phyloP scores from a whole-genome alignment of 1,284 basidiomycete genomes.

The Mycosarcoma mackinlayi region DNA sequence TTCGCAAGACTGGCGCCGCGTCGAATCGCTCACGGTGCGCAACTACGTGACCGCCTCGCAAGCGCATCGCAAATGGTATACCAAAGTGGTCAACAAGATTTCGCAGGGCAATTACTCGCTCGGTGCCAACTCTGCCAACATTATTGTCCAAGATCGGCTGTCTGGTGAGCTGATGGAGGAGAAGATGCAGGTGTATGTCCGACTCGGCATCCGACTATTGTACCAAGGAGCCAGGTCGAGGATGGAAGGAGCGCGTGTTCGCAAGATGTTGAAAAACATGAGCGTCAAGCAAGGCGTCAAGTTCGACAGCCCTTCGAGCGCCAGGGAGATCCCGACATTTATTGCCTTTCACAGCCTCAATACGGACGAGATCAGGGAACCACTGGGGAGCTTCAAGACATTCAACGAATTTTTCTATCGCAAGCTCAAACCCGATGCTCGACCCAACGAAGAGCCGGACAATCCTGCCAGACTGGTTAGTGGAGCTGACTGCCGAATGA shows the following conservation, averaged over 20 bases:
- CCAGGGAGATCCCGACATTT: conserved; percentile 84
- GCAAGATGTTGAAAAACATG: conserved; percentile 83
- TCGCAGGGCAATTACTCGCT: conserved; percentile 81
- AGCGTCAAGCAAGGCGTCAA: conserved; percentile 95
- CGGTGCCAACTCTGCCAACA: conserved; percentile 92
- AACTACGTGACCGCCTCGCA: conserved; percentile 95
- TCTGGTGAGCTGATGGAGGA: conserved; percentile 95
- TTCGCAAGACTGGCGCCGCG: conserved; percentile 87
- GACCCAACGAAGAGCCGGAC: conserved; percentile 79
- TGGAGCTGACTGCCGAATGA: conserved; percentile 91
- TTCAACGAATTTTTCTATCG: conserved; percentile 94
- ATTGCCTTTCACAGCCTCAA: conserved; percentile 90
- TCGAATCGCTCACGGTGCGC: conserved; percentile 78
- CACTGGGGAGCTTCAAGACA: conserved; percentile 83
- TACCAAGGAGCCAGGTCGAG: conserved; percentile 89
- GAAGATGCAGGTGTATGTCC: conserved; percentile 95
- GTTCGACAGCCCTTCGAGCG: conserved; percentile 87
- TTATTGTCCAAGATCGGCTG: conserved; percentile 74
- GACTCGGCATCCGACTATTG: conserved; percentile 87
- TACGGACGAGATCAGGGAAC: conserved; percentile 82
- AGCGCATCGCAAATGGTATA: conserved; percentile 96
- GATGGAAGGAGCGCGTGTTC: conserved; percentile 89
- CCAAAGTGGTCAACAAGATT: conserved; percentile 84
- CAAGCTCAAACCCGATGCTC: conserved; percentile 83
- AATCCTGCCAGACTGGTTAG: conserved; percentile 83